phyloP scores from a whole-genome alignment of 2,329 filamentous ascomycete species.

The Fusarium brachygibbosum region DNA sequence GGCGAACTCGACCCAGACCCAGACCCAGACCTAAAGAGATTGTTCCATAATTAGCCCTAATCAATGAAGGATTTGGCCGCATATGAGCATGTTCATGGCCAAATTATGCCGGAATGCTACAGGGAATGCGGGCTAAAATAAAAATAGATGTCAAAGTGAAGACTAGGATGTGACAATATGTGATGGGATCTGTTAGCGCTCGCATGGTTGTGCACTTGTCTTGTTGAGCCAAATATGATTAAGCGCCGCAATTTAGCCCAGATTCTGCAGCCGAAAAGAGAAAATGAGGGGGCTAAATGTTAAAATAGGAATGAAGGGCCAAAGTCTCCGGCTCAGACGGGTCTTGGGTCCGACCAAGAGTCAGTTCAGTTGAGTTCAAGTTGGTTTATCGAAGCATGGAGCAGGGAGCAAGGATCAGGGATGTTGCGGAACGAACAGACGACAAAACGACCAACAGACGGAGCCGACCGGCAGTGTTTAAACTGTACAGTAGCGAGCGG shows the following conservation, averaged over 20 bases:
- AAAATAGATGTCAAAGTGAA: constrained; percentile 52
- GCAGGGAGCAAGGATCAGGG: constrained; percentile 39
- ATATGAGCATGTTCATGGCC: constrained; percentile 8
- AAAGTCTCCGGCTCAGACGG: constrained; percentile 34
- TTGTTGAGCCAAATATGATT: constrained; percentile 36
- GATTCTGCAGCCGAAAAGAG: constrained; percentile 29
- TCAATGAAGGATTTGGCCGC: constrained; percentile 29
- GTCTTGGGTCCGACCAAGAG: constrained; percentile 14
- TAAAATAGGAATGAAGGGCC: constrained; percentile 24
- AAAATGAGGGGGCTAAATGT: constrained; percentile 28
- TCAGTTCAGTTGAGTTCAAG: constrained; percentile 4
- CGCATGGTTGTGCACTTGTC: constrained; percentile 34
- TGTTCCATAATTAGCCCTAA: constrained; percentile 48
- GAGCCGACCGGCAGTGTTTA: constrained; percentile 41
- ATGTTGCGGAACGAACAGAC: constrained; percentile 30
- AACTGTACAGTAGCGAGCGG: constrained; percentile 26
- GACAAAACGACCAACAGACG: constrained; percentile 29
- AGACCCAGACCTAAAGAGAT: constrained; percentile 4
- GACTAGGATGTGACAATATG: constrained; percentile 39
- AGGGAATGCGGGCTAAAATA: constrained; percentile 52
- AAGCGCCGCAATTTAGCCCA: constrained; percentile 52
- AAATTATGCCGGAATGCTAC: constrained; percentile 41
- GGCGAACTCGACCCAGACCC: constrained; percentile 7
- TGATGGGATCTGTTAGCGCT: constrained; percentile 48
- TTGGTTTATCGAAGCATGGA: constrained; percentile 21